Conservation (phyloP, 2,329 filamentous ascomycete species). For the Biscogniauxia sp. region DNA sequence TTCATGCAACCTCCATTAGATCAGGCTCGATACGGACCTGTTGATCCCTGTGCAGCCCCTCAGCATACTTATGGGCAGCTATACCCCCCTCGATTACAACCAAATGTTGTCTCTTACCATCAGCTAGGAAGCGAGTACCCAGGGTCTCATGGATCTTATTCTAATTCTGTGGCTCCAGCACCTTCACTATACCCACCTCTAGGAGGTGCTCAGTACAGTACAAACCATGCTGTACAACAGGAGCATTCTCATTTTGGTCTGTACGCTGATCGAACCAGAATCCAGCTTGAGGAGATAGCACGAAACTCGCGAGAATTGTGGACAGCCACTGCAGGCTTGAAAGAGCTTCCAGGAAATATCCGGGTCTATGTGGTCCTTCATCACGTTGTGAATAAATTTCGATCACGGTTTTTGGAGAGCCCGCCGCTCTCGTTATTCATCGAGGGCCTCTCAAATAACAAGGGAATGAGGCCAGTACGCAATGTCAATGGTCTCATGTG, state of each 20-base stretch:
- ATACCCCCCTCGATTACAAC: constrained; percentile 11
- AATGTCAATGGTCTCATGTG: constrained; percentile 54
- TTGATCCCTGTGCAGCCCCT: constrained; percentile 6
- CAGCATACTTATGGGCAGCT: constrained; percentile 10
- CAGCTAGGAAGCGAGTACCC: constrained; percentile 5
- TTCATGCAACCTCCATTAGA: constrained; percentile 9
- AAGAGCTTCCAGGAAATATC: constrained; percentile 59
- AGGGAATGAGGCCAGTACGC: constrained; percentile 55
- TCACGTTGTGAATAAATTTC: constrained; percentile 58
- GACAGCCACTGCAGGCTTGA: constrained; percentile 57
- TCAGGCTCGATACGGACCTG: constrained; percentile 10
- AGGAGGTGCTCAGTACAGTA: constrained; percentile 17
- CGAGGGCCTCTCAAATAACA: constrained; percentile 55
- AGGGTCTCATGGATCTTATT: constrained; percentile 6
- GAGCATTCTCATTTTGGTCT: constrained; percentile 24
- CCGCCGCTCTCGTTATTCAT: constrained; percentile 58
- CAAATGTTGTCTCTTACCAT: constrained; percentile 26
- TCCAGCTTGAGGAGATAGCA: constrained; percentile 52
- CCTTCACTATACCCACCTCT: constrained; percentile 11
- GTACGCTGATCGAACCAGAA: constrained; percentile 41
- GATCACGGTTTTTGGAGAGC: constrained; percentile 53
- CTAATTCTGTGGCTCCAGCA: constrained; percentile 6
- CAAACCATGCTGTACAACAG: constrained; percentile 24
- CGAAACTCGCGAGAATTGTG: constrained; percentile 60
- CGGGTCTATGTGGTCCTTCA: constrained; percentile 64